Conservation (phyloP, 495 filamentous ascomycete species). For the Pyronema domesticum region DNA sequence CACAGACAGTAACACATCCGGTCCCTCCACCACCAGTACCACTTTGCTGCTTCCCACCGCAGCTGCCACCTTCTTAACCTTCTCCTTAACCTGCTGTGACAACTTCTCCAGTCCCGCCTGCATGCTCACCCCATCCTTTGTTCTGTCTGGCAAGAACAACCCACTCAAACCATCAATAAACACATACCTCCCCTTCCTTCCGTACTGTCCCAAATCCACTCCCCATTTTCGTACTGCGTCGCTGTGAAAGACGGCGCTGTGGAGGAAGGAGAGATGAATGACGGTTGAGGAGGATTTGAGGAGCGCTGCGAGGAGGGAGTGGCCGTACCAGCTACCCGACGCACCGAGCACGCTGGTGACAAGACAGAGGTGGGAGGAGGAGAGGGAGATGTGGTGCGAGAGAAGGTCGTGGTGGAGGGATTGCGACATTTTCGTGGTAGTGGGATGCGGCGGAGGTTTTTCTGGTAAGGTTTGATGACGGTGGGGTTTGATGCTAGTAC, state of each 20-base stretch:
- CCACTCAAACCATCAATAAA: conserved; percentile 57
- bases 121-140: conserved; percentile 2
- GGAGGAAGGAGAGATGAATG: conserved; percentile 62
- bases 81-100: neutral
- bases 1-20: conserved; percentile 39
- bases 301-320: conserved; percentile 38
- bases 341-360: conserved; percentile 57
- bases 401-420: neutral
- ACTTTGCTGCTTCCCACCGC: conserved; percentile 22
- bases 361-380: conserved; percentile 26
- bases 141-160: conserved; percentile 30
- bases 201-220: conserved; percentile 47
- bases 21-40: conserved; percentile 37
- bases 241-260: conserved; percentile 47
- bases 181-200: conserved; percentile 38
- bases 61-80: neutral
- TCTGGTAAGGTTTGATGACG: too few species aligned
- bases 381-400: neutral
- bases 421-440: too few species aligned
- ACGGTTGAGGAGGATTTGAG: conserved; percentile 29
- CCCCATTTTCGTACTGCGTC: conserved; percentile 32
- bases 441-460: too few species aligned
- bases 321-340: conserved; percentile 58
- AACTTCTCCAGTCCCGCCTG: neutral
- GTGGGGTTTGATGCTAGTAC: too few species aligned